Percentiles rank a stretch among this genome's conserved stretches.
Conservation (phyloP, 129 eudicot species). For the Artemisia annua region DNA sequence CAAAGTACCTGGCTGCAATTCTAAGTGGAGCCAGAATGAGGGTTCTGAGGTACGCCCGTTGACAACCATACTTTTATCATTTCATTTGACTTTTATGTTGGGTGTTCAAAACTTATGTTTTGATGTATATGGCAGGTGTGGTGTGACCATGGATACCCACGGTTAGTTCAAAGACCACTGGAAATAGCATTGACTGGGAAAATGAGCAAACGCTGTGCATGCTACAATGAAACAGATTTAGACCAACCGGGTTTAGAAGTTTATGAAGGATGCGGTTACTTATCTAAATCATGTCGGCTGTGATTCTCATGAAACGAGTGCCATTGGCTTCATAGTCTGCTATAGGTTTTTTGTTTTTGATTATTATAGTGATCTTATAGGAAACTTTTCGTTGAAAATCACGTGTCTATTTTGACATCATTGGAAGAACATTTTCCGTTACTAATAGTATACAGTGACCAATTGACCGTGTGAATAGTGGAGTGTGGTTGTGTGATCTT, state of each 20-base stretch:
- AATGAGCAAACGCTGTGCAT: slow-evolving; percentile 96
- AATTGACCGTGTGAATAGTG: background rate
- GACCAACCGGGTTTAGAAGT: slow-evolving; percentile 65
- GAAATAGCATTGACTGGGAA: slow-evolving; percentile 92
- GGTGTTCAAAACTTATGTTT: background rate
- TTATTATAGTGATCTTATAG: background rate
- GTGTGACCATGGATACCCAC: slow-evolving; percentile 93
- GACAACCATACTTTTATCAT: background rate
- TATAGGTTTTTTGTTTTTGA: background rate
- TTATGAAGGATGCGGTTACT: slow-evolving; percentile 74
- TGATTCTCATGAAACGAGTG: background rate
- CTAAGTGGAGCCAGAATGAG: slow-evolving; percentile 94
- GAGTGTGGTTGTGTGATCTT: background rate
- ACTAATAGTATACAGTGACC: too few species aligned
- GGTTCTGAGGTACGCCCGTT: slow-evolving; percentile 73
- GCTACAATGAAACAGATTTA: slow-evolving; percentile 62
- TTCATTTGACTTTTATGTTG: slow-evolving; percentile 2
- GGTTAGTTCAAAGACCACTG: slow-evolving; percentile 75
- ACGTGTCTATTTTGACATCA: background rate
- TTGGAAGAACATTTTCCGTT: background rate
- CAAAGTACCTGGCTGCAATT: slow-evolving; percentile 77
- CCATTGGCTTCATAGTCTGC: background rate
- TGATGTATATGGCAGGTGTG: slow-evolving; percentile 63
- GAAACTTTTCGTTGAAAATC: background rate
- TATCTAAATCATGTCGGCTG: slow-evolving; percentile 49